phyloP scores from a whole-genome alignment of 163 green algal species.

The Scenedesmus sp. region DNA sequence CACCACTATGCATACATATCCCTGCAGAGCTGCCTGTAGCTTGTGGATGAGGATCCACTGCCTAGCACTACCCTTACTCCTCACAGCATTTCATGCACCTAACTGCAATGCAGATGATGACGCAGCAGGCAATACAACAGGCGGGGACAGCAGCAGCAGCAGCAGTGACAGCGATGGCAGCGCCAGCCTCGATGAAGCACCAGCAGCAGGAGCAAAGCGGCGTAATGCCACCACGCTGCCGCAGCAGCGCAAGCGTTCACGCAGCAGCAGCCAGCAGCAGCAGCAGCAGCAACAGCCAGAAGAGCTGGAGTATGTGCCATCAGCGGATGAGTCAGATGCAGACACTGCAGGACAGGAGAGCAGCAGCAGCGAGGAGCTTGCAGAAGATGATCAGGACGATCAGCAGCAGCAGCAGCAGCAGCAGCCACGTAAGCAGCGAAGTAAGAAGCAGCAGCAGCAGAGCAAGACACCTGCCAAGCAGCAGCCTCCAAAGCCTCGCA shows the following conservation, averaged over 20 bases:
- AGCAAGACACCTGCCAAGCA: not conserved
- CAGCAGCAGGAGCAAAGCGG: not conserved
- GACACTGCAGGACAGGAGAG: not conserved
- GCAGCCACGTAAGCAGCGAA: not conserved
- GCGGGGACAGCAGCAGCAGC: not conserved
- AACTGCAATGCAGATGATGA: not conserved
- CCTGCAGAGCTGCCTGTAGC: no score
- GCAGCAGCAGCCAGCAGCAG: not conserved
- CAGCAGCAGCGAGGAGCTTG: not conserved
- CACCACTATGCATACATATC: no score
- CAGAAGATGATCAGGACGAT: not conserved
- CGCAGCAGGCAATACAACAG: not conserved
- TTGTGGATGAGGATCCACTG: no score
- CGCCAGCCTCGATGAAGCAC: not conserved
- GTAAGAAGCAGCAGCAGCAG: not conserved
- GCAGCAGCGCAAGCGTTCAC: not conserved
- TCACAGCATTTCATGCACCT: not conserved
- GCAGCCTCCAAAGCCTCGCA: not conserved
- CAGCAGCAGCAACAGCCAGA: not conserved
- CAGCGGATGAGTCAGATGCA: not conserved
- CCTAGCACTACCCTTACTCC: no score
- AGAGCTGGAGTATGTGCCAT: not conserved
- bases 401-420: constrained; percentile 1
- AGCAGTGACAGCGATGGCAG: not conserved
- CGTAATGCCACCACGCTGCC: not conserved